Conservation (phyloP, 2,329 filamentous ascomycete genomes). For the Zelopaecilomyces penicillatus region DNA sequence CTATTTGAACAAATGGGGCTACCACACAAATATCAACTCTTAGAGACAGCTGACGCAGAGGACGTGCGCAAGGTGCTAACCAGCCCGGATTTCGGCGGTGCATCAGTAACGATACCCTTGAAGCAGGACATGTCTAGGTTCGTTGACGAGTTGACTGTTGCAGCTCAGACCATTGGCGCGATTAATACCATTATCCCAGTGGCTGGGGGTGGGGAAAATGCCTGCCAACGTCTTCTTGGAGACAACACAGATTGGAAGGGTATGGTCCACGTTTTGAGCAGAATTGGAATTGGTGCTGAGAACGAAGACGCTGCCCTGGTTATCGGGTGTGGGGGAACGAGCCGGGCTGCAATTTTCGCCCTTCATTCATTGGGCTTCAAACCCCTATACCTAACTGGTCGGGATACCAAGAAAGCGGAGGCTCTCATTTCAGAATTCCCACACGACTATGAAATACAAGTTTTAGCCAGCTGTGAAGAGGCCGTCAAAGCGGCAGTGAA, state of each 20-base stretch:
- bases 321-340: constrained; percentile 85
- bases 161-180: constrained; percentile 77
- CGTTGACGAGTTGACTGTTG: constrained; percentile 70
- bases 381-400: constrained; percentile 80
- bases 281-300: constrained; percentile 49
- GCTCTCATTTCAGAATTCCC: constrained; percentile 67
- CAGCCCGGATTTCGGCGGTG: constrained; percentile 73
- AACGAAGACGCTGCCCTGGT: constrained; percentile 53
- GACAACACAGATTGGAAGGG: constrained; percentile 96
- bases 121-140: constrained; percentile 81
- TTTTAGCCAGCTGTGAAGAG: constrained; percentile 44
- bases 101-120: constrained; percentile 89
- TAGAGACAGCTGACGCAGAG: constrained; percentile 62
- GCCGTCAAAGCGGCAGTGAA: constrained; percentile 43
- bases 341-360: constrained; percentile 83
- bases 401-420: constrained; percentile 60
- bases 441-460: constrained; percentile 57
- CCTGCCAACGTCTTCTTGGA: constrained; percentile 55
- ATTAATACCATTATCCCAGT: constrained; percentile 85
- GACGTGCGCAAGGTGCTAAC: constrained; percentile 60
- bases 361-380: constrained; percentile 74
- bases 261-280: constrained; percentile 72
- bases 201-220: constrained; percentile 23
- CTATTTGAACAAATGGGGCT: constrained; percentile 71
- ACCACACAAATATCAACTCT: constrained; percentile 69